phyloP scores from a whole-genome alignment of 148 eudicot species.

The Camellia lanceoleosa region DNA sequence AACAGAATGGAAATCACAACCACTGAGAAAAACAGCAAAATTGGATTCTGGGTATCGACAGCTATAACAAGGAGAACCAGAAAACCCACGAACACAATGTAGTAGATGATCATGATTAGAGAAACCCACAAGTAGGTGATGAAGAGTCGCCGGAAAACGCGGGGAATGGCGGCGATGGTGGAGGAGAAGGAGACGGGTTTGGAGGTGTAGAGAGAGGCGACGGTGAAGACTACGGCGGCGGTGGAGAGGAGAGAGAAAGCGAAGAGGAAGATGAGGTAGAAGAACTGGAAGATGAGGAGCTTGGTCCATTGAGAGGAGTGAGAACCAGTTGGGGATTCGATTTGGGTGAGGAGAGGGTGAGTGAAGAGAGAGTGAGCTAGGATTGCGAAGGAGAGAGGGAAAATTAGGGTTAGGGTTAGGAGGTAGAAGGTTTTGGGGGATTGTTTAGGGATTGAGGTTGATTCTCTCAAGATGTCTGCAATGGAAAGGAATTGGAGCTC shows the following conservation, averaged over 20 bases:
- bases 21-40: slow-evolving; percentile 43
- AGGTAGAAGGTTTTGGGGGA: slow-evolving; percentile 79
- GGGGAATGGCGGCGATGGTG: slow-evolving; percentile 68
- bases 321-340: slow-evolving; percentile 35
- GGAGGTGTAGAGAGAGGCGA: slow-evolving; percentile 76
- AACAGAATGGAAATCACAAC: slow-evolving; percentile 48
- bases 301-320: slow-evolving; percentile 55
- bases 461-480: slow-evolving; percentile 54
- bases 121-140: slow-evolving; percentile 74
- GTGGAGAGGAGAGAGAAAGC: slow-evolving; percentile 87
- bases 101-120: slow-evolving; percentile 55
- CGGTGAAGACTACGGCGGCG: slow-evolving; percentile 91
- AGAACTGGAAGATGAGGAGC: slow-evolving; percentile 68
- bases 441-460: slow-evolving; percentile 67
- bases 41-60: slow-evolving; percentile 43
- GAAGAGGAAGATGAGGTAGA: slow-evolving; percentile 81
- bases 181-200: slow-evolving; percentile 71
- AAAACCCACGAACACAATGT: slow-evolving; percentile 44
- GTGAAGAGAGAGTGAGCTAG: slow-evolving; percentile 94
- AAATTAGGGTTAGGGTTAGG: slow-evolving; percentile 74
- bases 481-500: slow-evolving; percentile 71
- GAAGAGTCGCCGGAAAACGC: slow-evolving; percentile 70
- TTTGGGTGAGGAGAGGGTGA: slow-evolving; percentile 63
- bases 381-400: slow-evolving; percentile 93
- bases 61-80: slow-evolving; percentile 58